These are phyloP conservation scores for Triangularia verruculosa DNA, from an alignment of 2,329 filamentous ascomycete genomes.

Conservation along the genomic window DNA sequence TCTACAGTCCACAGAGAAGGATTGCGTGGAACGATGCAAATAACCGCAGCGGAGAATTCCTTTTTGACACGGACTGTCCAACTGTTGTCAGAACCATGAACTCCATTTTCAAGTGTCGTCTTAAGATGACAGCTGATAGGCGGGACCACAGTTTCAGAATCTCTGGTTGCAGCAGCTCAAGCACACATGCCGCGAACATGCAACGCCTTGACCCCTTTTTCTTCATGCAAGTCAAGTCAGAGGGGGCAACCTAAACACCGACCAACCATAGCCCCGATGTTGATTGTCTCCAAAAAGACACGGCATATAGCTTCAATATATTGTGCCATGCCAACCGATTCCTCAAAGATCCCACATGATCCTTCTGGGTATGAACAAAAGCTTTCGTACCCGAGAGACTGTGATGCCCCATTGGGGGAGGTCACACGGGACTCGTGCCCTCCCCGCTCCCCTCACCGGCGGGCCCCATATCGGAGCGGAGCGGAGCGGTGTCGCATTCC, in stretches of 20 bases:
- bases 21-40: background rate
- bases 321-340: background rate
- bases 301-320: background rate
- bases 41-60: background rate
- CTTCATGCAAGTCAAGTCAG: background rate
- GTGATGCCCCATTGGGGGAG: background rate
- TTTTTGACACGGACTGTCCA: background rate
- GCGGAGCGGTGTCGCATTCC: background rate
- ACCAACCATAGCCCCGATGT: background rate
- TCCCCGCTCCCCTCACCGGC: background rate
- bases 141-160: background rate
- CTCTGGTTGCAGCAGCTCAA: background rate
- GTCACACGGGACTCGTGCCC: background rate
- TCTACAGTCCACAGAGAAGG: background rate
- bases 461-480: background rate
- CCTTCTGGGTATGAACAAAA: background rate
- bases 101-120: background rate
- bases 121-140: background rate
- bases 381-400: background rate
- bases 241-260: background rate
- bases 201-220: conserved; percentile 1
- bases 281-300: background rate
- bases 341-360: background rate
- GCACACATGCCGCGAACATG: background rate
- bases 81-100: background rate